phyloP scores from a whole-genome alignment of 176 grass and related monocot species.

The Rhynchospora tenuis region DNA sequence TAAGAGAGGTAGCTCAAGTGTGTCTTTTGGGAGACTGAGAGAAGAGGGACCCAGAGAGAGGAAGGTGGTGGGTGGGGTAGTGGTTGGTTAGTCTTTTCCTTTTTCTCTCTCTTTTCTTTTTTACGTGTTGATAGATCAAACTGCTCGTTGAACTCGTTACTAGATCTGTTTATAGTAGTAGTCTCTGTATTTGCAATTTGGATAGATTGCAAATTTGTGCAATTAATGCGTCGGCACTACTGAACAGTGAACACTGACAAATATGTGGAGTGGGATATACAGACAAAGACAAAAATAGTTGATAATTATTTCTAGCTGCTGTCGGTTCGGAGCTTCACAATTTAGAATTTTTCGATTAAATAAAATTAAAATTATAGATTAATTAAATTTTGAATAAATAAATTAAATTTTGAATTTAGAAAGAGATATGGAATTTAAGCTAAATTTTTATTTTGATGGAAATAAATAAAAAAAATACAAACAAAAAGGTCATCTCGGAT shows the following conservation, averaged over 20 bases:
- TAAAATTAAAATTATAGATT: too few relatives aligned
- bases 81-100: conserved; percentile 6
- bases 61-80: background rate
- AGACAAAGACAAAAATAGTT: background rate
- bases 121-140: background rate
- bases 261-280: background rate
- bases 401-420: too few relatives aligned
- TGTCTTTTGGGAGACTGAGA: conserved; percentile 6
- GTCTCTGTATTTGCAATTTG: too few relatives aligned
- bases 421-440: too few relatives aligned
- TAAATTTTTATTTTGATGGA: too few relatives aligned
- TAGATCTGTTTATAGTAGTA: background rate
- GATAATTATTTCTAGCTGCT: background rate
- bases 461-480: too few relatives aligned
- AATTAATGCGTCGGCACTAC: too few relatives aligned
- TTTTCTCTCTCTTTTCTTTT: background rate
- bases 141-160: background rate
- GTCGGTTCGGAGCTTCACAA: background rate
- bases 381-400: too few relatives aligned
- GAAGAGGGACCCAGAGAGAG: background rate
- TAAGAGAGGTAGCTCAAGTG: conserved; percentile 12
- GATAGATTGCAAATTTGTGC: too few relatives aligned
- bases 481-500: too few relatives aligned
- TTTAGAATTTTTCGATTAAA: background rate
- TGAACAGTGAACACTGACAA: background rate